Evolutionary conservation across 495 filamentous ascomycete genomes (phyloP), one percentile per base, ranked within the genome.

Genomic region (Podospora pseudopauciseta): DNA sequence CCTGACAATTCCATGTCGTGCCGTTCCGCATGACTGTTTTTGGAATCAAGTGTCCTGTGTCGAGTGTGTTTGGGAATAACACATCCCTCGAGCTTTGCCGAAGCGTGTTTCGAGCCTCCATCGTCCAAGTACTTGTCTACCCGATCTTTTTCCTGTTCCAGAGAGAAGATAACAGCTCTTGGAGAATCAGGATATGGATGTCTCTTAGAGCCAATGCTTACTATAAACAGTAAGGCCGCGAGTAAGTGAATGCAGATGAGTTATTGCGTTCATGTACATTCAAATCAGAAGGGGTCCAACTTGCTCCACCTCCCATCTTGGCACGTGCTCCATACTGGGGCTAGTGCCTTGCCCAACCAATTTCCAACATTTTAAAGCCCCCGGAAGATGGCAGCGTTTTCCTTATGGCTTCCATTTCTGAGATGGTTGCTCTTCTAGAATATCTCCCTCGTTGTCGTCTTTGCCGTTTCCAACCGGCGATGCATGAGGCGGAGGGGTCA

Each of bases 41-140:
- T 30, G n/a, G 54, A 55, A 67, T 60, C 28, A 15, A 49, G 15
- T 26, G 20, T 18, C 34, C 30, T 73, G 71, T 73, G 65, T 73
- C 71, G 71, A 68, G 61, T 68, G 66, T 66, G 71, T 73, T 69
- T 65, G 65, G 71, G 61, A 55, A 71, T 61, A 60, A 66, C 68
- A 34, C 71, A 70, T 70, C 66, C 65, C 60, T 64, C 66, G 60
- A 64, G 68, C 66, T 54, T 65, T 68, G 34, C 15, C 61, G 54
- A 19, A 32, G 28, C 26, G 67, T 65, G 70, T 68, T 65, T 68
- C 67, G 67, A 57, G n/a, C 19, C 7, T 55, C 26, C 49, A 11
- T 55, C 54, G 19, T 28, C 6, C 20, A n/a, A 27, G 9, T 49
- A 49, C 39, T 49, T 23, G 23, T 23, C 23, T 49, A 49, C 39